These are phyloP conservation scores for Protomyces macrosporus DNA, from an alignment of 1,139 yeast species.

Conservation along the genomic window DNA sequence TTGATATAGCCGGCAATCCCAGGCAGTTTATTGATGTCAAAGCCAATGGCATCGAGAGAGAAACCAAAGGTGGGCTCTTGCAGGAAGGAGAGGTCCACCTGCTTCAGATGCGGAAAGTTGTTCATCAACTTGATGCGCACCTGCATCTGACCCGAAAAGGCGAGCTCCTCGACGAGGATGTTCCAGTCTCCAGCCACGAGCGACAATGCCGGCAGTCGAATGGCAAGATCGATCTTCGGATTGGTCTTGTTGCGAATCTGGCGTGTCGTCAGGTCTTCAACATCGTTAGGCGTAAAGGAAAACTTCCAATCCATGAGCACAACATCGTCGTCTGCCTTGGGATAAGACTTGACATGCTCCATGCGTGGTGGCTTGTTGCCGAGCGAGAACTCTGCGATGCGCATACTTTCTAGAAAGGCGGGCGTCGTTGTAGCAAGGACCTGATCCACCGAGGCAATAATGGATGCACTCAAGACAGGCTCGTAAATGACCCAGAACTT, in stretches of 20 bases:
- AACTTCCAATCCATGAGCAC: constrained; percentile 96
- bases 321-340: constrained; percentile 80
- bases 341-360: constrained; percentile 80
- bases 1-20: constrained; percentile 77
- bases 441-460: constrained; percentile 78
- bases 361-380: constrained; percentile 95
- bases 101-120: constrained; percentile 86
- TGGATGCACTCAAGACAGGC: constrained; percentile 82
- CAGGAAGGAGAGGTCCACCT: constrained; percentile 74
- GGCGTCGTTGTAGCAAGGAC: constrained; percentile 67
- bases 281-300: constrained; percentile 84
- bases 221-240: constrained; percentile 53
- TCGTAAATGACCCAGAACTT: constrained; percentile 89
- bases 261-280: constrained; percentile 73
- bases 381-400: constrained; percentile 82
- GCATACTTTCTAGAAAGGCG: constrained; percentile 68
- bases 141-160: constrained; percentile 64
- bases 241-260: constrained; percentile 79
- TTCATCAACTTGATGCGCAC: constrained; percentile 83
- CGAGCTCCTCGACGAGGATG: constrained; percentile 46
- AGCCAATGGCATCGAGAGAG: constrained; percentile 62
- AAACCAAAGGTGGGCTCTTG: constrained; percentile 88
- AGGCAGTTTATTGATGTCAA: constrained; percentile 81
- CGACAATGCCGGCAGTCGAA: constrained; percentile 43
- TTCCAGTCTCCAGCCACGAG: constrained; percentile 42